Evolutionary conservation across 768 basidiomycete genomes (phyloP), one percentile per base, ranked within the genome.

Genomic region (Agrocybe pediades): DNA sequence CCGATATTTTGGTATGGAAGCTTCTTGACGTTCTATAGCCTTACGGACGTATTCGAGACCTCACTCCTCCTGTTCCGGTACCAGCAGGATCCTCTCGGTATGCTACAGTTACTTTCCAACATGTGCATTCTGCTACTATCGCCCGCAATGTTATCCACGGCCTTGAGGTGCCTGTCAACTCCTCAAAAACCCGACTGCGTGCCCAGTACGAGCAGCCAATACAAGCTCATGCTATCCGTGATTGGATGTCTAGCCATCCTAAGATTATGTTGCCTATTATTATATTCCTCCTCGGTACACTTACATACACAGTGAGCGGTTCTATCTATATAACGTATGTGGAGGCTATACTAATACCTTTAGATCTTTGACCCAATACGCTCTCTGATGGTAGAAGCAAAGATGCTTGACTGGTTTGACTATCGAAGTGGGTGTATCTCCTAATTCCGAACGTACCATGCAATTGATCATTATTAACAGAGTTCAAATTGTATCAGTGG

Each of bases 281-380:
- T 2, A 81, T 94, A 40, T 97, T 98, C 68, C 71, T 98, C 2
- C 67, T 98, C n/a, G 96, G 95, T 9, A 87, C 88, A 2, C 61
- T 98, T 30, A 92, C 92, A 19, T 97, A 96, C 66, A 88, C 91
- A 6, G 93, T 92, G 57, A 55, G 85, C 11, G n/a, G n/a, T 71
- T 6, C 9, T 21, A 26, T n/a, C 19, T 30, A 16, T 45, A 19
- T 48, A 47, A 24, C 23, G n/a, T 7, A 16, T 21, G 17, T 42
- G 48, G 40, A 41, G 27, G 49, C n/a, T 41, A 26, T 41, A 9
- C 30, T 54, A 13, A 19, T 49, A 21, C n/a, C 16, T 7, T 0
- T 56, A 96, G 90, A 83, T 98, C 47, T 97, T 98, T 63, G 94
- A 98, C 68, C 95, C 95, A 2, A 82, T 99, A 39, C 87, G 96